phyloP scores from a whole-genome alignment of 2,329 filamentous ascomycete species.

The Pezicula radicicola region DNA sequence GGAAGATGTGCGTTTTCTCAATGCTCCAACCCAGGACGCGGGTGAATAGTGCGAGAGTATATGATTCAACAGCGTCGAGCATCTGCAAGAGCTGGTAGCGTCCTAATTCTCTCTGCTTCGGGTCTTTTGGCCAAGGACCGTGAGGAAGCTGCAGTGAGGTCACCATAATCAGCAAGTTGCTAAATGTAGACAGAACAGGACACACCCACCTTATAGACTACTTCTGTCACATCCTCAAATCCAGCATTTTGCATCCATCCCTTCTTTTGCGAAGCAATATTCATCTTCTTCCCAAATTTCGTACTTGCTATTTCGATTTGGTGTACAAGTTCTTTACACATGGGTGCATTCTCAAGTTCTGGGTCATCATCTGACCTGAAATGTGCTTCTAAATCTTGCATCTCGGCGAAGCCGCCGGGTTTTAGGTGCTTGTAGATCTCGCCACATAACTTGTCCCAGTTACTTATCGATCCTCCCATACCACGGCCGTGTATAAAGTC shows the following conservation, averaged over 20 bases:
- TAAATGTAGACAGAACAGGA: not conserved
- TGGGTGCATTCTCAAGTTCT: constrained; percentile 1
- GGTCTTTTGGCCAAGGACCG: constrained; percentile 37
- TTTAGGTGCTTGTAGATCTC: constrained; percentile 6
- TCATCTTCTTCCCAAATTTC: constrained; percentile 8
- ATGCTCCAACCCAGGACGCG: constrained; percentile 43
- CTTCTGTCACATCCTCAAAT: constrained; percentile 33
- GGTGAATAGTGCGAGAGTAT: constrained; percentile 45
- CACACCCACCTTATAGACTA: constrained; percentile 2
- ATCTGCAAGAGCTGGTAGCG: constrained; percentile 46
- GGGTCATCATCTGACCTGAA: constrained; percentile 8
- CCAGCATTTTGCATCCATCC: constrained; percentile 29
- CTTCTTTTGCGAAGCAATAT: constrained; percentile 4
- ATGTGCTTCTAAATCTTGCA: constrained; percentile 6
- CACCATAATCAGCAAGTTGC: not conserved
- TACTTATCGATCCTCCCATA: constrained; percentile 5
- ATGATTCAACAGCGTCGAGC: constrained; percentile 45
- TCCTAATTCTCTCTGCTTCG: constrained; percentile 44
- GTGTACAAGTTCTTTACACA: constrained; percentile 1
- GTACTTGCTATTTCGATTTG: constrained; percentile 2
- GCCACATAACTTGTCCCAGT: constrained; percentile 2
- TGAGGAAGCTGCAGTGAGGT: not conserved
- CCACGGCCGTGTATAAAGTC: constrained; percentile 29
- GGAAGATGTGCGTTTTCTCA: constrained; percentile 19
- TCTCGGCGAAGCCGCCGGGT: constrained; percentile 6